These are phyloP conservation scores for Suhomyces canberraensis DNA, from an alignment of 805 yeast genomes.

Conservation along the genomic window DNA sequence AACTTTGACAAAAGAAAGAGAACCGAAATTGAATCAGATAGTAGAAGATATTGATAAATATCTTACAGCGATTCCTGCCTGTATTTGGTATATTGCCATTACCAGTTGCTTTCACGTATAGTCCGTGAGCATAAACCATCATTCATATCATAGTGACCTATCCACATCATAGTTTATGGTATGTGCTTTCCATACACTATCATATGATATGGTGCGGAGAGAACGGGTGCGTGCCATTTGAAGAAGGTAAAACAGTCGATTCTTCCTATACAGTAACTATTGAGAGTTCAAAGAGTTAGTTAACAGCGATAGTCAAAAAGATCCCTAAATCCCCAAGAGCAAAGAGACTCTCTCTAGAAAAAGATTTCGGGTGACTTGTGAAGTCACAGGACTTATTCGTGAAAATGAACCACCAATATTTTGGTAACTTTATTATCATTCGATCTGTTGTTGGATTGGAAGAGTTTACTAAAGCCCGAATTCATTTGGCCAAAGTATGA, in stretches of 20 bases:
- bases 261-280: slow-evolving; percentile 14
- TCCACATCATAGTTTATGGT: slow-evolving; percentile 87
- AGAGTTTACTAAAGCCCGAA: slow-evolving; percentile 49
- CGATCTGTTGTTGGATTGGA: slow-evolving; percentile 88
- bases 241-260: slow-evolving; percentile 12
- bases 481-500: slow-evolving; percentile 67
- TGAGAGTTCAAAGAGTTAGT: slow-evolving; percentile 34
- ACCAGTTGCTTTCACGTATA: slow-evolving; percentile 85
- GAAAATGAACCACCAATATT: slow-evolving; percentile 81
- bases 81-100: slow-evolving; percentile 75
- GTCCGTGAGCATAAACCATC: slow-evolving; percentile 59
- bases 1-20: slow-evolving; percentile 26
- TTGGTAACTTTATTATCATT: slow-evolving; percentile 89
- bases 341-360: slow-evolving; percentile 33
- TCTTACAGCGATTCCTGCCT: slow-evolving; percentile 44
- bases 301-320: slow-evolving; percentile 39
- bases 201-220: slow-evolving; percentile 37
- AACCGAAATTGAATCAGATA: slow-evolving; percentile 42
- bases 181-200: slow-evolving; percentile 68
- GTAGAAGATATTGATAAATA: slow-evolving; percentile 47
- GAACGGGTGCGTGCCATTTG: slow-evolving; percentile 26
- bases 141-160: slow-evolving; percentile 56
- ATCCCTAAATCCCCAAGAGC: slow-evolving; percentile 33
- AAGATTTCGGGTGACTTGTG: slow-evolving; percentile 64
- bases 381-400: slow-evolving; percentile 72